These are phyloP conservation scores for Rhodosporidiobolus odoratus DNA, from an alignment of 768 basidiomycete species.

Conservation along the genomic window DNA sequence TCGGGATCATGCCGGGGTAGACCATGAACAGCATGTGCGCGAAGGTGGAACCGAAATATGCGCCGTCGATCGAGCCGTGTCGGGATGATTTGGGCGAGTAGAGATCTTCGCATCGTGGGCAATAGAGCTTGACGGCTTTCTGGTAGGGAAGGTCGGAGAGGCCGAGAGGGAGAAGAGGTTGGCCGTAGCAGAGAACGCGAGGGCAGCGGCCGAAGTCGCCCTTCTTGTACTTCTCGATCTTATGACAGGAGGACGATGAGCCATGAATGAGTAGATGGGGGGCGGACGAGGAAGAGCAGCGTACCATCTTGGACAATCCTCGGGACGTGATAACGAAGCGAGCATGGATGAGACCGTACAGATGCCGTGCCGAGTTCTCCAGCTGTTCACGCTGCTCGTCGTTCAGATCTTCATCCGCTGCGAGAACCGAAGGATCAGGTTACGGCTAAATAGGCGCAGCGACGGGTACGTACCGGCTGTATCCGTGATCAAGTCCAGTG, in stretches of 20 bases:
- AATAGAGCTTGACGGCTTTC: slow-evolving; percentile 98
- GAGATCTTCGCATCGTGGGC: slow-evolving; percentile 95
- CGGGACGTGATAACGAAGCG: slow-evolving; percentile 93
- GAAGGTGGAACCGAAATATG: slow-evolving; percentile 97
- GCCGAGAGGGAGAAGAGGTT: slow-evolving; percentile 92
- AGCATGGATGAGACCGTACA: slow-evolving; percentile 95
- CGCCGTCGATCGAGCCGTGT: slow-evolving; percentile 95
- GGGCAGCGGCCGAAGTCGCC: slow-evolving; percentile 98
- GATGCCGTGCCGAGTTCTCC: slow-evolving; percentile 83
- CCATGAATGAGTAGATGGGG: not conserved
- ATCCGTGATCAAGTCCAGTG: slow-evolving; percentile 92
- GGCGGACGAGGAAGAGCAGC: slow-evolving; percentile 9
- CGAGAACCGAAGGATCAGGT: not conserved
- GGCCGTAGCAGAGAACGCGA: slow-evolving; percentile 87
- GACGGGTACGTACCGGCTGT: slow-evolving; percentile 64
- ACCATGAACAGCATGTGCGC: slow-evolving; percentile 96
- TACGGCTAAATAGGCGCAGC: not conserved
- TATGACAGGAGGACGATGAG: not conserved
- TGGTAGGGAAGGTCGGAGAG: slow-evolving; percentile 96
- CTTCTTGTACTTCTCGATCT: slow-evolving; percentile 92
- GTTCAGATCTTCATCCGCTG: slow-evolving; percentile 74
- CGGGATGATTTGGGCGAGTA: slow-evolving; percentile 96
- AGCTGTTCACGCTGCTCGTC: slow-evolving; percentile 87
- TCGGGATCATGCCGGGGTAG: slow-evolving; percentile 85
- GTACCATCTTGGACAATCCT: slow-evolving; percentile 90